These are phyloP conservation scores for Gastrodia elata DNA, from an alignment of 106 monocot genomes.

Conservation along the genomic window DNA sequence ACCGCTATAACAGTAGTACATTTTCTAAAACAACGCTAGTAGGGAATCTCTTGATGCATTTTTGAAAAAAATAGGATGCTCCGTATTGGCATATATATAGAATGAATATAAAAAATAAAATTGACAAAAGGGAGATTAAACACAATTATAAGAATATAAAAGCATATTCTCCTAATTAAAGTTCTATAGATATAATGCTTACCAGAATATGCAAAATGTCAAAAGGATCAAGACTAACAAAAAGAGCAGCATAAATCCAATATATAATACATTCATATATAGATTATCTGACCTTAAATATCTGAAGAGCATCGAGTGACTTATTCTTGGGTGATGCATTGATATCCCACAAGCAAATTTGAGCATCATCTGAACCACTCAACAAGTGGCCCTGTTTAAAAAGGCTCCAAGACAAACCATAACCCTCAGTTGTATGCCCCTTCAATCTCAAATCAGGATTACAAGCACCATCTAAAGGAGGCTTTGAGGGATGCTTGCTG, in stretches of 20 bases:
- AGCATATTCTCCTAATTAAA: not conserved
- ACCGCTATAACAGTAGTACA: not conserved
- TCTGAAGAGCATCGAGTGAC: constrained; percentile 82
- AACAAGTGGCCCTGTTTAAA: constrained; percentile 88
- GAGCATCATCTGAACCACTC: constrained; percentile 98
- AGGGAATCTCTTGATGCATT: not conserved
- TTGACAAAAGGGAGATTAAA: not conserved
- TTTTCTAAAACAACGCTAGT: not conserved
- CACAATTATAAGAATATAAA: not conserved
- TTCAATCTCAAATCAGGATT: constrained; percentile 88
- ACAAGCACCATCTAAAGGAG: constrained; percentile 82
- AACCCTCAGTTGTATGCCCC: constrained; percentile 92
- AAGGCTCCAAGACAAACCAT: constrained; percentile 96
- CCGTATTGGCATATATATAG: not conserved
- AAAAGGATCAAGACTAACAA: not conserved
- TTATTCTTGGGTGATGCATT: constrained; percentile 81
- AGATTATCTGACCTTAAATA: constrained; percentile 67
- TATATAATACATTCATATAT: constrained; percentile 4
- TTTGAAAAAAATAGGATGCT: not conserved
- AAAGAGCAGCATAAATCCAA: not conserved
- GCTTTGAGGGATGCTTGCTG: constrained; percentile 96
- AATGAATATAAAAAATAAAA: no score
- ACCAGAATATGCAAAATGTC: not conserved
- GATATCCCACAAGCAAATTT: constrained; percentile 98
- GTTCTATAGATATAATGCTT: not conserved